phyloP scores from a whole-genome alignment of 768 basidiomycete species.

The Sistotremastrum niveocremeum region DNA sequence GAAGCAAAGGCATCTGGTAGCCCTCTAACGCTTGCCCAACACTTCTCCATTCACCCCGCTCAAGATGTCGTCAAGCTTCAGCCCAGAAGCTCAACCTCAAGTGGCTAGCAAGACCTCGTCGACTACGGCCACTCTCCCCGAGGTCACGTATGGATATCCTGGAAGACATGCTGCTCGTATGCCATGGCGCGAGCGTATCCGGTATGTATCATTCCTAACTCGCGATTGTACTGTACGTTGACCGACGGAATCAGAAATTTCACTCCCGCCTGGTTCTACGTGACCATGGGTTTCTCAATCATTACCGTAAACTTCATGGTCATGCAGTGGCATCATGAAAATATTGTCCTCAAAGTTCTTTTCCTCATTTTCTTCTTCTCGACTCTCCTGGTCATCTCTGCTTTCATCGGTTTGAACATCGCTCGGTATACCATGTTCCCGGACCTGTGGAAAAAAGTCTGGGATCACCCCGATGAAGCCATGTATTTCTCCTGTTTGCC shows the following conservation, averaged over 20 bases:
- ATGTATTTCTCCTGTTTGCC: constrained; percentile 3
- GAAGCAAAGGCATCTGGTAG: too few species aligned
- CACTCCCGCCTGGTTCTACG: constrained; percentile 6
- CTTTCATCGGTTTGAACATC: constrained; percentile 1
- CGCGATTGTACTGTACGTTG: too few species aligned
- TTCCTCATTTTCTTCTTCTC: constrained; percentile 1
- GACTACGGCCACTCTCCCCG: too few species aligned
- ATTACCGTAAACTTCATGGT: constrained; percentile 3
- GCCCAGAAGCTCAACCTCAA: too few species aligned
- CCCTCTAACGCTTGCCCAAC: too few species aligned
- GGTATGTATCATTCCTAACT: too few species aligned
- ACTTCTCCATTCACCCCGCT: too few species aligned
- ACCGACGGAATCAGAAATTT: constrained; percentile 1
- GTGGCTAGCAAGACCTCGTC: too few species aligned
- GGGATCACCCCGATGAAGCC: constrained; percentile 2
- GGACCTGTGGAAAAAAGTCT: background rate
- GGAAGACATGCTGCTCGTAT: too few species aligned
- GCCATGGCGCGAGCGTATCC: too few species aligned
- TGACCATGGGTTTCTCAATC: constrained; percentile 6
- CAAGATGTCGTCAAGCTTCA: too few species aligned
- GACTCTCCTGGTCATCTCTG: constrained; percentile 1
- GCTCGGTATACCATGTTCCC: constrained; percentile 2
- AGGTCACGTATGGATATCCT: too few species aligned
- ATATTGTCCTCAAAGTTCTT: constrained; percentile 1
- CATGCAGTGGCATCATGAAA: background rate